Percentiles rank a stretch among this genome's conserved stretches.
Conservation (phyloP, 805 yeast genomes). For the Sugiyamaella smithiae region DNA sequence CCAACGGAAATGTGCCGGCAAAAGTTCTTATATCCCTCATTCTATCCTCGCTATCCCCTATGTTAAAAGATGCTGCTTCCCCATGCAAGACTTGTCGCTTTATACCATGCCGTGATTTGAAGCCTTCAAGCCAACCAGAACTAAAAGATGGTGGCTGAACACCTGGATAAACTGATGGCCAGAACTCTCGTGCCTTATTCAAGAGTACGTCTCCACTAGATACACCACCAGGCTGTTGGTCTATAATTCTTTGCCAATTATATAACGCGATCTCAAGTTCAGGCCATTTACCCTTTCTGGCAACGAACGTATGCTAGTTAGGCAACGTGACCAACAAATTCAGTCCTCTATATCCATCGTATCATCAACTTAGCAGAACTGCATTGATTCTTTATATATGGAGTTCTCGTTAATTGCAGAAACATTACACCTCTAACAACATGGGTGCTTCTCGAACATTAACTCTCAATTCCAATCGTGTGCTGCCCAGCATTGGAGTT, state of each 20-base stretch:
- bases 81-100: neutral
- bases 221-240: neutral
- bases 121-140: neutral
- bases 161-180: neutral
- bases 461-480: neutral
- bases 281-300: neutral
- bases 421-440: no score
- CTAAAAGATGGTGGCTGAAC: neutral
- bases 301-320: no score
- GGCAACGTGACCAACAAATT: no score
- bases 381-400: no score
- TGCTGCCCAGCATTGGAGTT: constrained; percentile 20
- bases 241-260: neutral
- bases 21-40: neutral
- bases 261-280: neutral
- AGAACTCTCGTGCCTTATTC: neutral
- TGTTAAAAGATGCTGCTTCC: neutral
- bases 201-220: neutral
- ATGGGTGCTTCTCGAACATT: no score
- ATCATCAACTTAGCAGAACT: no score
- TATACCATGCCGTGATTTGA: neutral
- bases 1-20: neutral
- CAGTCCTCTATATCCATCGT: no score
- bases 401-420: no score
- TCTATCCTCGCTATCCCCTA: neutral